A percentile compares a stretch with the other conserved stretches of the same genome.
Conservation (phyloP, 805 yeast species). For the Lipomyces sp. region DNA sequence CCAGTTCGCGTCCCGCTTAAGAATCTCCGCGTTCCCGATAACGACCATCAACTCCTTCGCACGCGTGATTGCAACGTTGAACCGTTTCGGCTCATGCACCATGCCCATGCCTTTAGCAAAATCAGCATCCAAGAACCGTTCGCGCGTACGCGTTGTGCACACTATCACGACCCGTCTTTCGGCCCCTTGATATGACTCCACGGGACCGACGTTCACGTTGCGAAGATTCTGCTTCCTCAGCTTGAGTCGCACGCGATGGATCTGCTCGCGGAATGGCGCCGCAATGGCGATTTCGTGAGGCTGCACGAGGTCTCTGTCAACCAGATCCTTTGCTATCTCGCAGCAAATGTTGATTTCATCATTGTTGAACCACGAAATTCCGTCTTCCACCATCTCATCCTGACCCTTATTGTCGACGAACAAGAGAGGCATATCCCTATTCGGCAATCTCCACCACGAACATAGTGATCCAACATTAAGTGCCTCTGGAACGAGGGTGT, state of each 20-base stretch:
- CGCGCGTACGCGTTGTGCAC: conserved; percentile 24
- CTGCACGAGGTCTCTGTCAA: conserved; percentile 2
- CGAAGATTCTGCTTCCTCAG: conserved; percentile 16
- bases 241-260: conserved; percentile 10
- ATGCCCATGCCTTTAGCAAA: conserved; percentile 21
- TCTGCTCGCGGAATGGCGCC: conserved; percentile 26
- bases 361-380: conserved; percentile 25
- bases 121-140: conserved; percentile 18
- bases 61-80: conserved; percentile 49
- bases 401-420: conserved; percentile 16
- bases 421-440: conserved; percentile 17
- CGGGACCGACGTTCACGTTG: conserved; percentile 27
- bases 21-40: conserved; percentile 43
- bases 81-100: conserved; percentile 33
- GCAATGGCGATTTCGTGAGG: conserved; percentile 24
- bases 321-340: conserved; percentile 8
- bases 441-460: conserved; percentile 20
- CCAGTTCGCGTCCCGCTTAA: conserved; percentile 26
- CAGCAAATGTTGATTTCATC: conserved; percentile 12
- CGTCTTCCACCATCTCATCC: conserved; percentile 28
- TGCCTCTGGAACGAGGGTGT: conserved; percentile 23
- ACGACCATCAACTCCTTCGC: conserved; percentile 45
- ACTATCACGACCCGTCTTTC: conserved; percentile 25
- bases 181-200: conserved; percentile 28
- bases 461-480: conserved; percentile 12